Percentiles rank a stretch among this genome's conserved stretches.
These are phyloP conservation scores for Podospora pseudocomata DNA, from an alignment of 495 filamentous ascomycete species.

Conservation along the genomic window DNA sequence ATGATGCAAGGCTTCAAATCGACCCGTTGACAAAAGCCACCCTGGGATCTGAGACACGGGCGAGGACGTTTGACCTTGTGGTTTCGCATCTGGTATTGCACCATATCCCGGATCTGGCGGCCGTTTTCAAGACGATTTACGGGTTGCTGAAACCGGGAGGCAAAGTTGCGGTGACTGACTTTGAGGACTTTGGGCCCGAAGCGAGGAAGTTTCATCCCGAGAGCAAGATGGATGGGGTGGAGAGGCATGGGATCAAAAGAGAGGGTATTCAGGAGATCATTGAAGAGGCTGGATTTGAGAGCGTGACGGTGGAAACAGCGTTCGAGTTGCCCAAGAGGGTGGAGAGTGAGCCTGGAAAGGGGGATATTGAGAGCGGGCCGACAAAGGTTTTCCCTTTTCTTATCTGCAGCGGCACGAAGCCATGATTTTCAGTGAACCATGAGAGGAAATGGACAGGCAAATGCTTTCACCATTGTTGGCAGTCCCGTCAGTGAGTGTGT, in stretches of 20 bases:
- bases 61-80: conserved; percentile 44
- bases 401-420: conserved; percentile 42
- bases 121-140: conserved; percentile 39
- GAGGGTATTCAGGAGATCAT: conserved; percentile 40
- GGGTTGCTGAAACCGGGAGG: conserved; percentile 44
- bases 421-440: not conserved
- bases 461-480: too few species aligned
- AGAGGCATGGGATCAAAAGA: conserved; percentile 49
- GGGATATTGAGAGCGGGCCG: conserved; percentile 18
- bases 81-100: conserved; percentile 53
- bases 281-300: conserved; percentile 44
- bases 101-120: conserved; percentile 46
- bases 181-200: conserved; percentile 53
- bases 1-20: conserved; percentile 27
- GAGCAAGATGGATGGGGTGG: conserved; percentile 49
- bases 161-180: conserved; percentile 51
- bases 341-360: conserved; percentile 36
- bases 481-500: too few species aligned
- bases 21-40: conserved; percentile 18
- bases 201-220: conserved; percentile 50
- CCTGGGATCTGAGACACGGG: not conserved
- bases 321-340: conserved; percentile 48
- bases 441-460: too few species aligned
- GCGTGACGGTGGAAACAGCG: conserved; percentile 41
- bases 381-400: conserved; percentile 50